A percentile compares a stretch with the other conserved stretches of the same genome.
Evolutionary conservation across 352 stramenopile genomes (phyloP).

Genomic region (Vaucheria bursata): DNA sequence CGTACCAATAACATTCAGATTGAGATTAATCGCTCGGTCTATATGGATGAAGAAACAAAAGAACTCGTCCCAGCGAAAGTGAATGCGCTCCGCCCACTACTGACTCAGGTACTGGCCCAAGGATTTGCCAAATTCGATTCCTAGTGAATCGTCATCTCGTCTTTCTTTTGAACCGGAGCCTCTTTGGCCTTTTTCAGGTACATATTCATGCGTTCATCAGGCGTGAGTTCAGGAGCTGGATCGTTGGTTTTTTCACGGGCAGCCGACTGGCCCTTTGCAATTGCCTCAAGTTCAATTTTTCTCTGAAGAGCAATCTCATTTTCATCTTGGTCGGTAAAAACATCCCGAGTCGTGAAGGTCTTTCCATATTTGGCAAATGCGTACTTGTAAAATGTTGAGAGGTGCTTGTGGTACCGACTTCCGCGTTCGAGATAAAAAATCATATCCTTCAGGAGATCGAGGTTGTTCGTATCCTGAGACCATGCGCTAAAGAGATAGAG

Average conservation of each 20-base stretch:
- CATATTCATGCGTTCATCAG: not conserved
- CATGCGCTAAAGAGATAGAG: not conserved
- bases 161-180: not conserved
- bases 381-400: not conserved
- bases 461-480: not conserved
- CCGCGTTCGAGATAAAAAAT: not conserved
- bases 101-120: not conserved
- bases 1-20: slow-evolving; percentile 1
- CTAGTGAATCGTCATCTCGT: not conserved
- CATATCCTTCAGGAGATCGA: not conserved
- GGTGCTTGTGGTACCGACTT: not conserved
- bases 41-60: slow-evolving; percentile 3
- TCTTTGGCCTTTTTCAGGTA: not conserved
- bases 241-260: too few relatives aligned
- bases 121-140: not conserved
- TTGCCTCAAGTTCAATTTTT: not conserved
- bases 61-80: not conserved
- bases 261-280: not conserved
- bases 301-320: not conserved
- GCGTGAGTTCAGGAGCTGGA: too few relatives aligned
- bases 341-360: not conserved
- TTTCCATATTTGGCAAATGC: not conserved
- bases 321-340: not conserved
- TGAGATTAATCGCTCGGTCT: not conserved
- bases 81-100: not conserved